Evolutionary conservation across 768 basidiomycete species (phyloP).

Genomic region (Lactarius sp.): DNA sequence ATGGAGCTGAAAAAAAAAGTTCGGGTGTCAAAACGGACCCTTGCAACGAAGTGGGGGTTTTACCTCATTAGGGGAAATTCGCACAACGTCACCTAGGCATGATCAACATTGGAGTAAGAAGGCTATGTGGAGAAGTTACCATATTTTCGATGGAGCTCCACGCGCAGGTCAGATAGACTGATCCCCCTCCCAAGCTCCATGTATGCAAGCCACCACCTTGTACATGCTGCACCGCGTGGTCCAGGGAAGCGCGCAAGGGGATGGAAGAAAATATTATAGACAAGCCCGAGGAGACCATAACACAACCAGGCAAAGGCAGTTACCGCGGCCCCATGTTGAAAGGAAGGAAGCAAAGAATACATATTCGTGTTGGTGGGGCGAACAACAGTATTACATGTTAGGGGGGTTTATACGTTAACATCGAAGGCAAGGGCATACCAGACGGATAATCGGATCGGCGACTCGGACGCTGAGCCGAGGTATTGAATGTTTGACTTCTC

Average conservation of each 20-base stretch:
- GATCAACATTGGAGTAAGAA: background rate
- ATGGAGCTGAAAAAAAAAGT: slow-evolving; percentile 5
- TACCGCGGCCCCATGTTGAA: background rate
- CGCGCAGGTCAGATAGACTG: slow-evolving; percentile 13
- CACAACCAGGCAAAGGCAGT: background rate
- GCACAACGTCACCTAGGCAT: slow-evolving; percentile 12
- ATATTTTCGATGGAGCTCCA: slow-evolving; percentile 14
- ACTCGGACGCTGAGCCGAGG: too few species aligned
- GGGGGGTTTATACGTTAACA: too few species aligned
- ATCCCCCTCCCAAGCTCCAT: slow-evolving; percentile 9
- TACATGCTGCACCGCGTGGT: slow-evolving; percentile 19
- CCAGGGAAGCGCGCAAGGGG: slow-evolving; percentile 20
- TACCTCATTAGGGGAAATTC: slow-evolving; percentile 21
- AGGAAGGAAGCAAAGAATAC: background rate
- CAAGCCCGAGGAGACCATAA: background rate
- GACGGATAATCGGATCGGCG: too few species aligned
- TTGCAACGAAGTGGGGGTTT: background rate
- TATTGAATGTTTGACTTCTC: too few species aligned
- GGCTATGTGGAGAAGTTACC: background rate
- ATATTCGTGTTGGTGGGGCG: background rate
- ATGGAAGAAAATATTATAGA: slow-evolving; percentile 17
- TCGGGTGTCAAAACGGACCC: background rate
- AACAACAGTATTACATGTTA: background rate
- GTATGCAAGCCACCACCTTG: slow-evolving; percentile 21
- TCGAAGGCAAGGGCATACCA: too few species aligned